Conservation (phyloP, 768 basidiomycete genomes). For the Agrocybe pediades region DNA sequence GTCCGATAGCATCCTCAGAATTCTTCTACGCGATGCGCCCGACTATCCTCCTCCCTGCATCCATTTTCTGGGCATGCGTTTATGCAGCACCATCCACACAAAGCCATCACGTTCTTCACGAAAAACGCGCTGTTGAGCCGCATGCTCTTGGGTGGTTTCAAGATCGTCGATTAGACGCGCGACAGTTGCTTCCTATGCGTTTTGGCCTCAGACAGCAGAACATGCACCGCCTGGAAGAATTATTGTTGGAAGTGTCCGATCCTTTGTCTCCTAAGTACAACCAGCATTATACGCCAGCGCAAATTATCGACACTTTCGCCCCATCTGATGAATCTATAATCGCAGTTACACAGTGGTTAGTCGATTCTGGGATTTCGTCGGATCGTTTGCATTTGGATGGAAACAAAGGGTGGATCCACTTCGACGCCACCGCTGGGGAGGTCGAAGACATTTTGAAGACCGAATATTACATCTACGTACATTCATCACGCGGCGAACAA, state of each 20-base stretch:
- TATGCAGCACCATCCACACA: conserved; percentile 15
- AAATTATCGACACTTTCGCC: conserved; percentile 47
- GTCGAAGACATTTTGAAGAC: conserved; percentile 44
- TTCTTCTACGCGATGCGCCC: conserved; percentile 7
- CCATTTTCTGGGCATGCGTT: conserved; percentile 8
- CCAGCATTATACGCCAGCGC: conserved; percentile 45
- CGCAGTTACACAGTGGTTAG: conserved; percentile 46
- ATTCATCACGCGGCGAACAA: conserved; percentile 31
- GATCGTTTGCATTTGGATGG: conserved; percentile 38
- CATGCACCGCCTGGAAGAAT: conserved; percentile 43
- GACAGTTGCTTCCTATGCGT: conserved; percentile 42
- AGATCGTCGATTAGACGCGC: conserved; percentile 22
- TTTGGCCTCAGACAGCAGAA: conserved; percentile 51
- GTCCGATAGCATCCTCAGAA: too few species aligned
- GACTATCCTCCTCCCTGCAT: neutral
- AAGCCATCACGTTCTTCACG: conserved; percentile 28
- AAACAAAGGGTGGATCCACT: conserved; percentile 42
- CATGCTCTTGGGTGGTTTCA: conserved; percentile 22
- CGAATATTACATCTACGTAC: conserved; percentile 40
- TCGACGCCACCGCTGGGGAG: conserved; percentile 44
- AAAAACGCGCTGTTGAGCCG: conserved; percentile 28
- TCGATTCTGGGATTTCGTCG: conserved; percentile 37
- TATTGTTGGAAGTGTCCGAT: conserved; percentile 49
- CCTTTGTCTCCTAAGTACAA: conserved; percentile 53
- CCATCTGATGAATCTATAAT: conserved; percentile 42